Evolutionary conservation across 75 land plant genomes (phyloP).

Genomic region (Isoetes taiwanensis): DNA sequence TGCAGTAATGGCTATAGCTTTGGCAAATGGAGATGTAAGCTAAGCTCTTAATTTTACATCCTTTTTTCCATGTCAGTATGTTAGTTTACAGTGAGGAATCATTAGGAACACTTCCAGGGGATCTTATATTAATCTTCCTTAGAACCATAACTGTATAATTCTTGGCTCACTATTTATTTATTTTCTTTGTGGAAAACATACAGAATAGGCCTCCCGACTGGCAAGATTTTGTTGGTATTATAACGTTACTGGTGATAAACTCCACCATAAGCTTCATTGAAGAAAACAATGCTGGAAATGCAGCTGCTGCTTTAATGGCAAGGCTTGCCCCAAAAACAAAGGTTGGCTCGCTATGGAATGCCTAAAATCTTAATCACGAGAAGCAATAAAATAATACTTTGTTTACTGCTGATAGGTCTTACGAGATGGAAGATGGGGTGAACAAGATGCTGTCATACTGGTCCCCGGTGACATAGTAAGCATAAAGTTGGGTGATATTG

Average conservation of each 20-base stretch:
- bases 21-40: constrained; percentile 3
- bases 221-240: constrained; percentile 6
- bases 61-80: no score
- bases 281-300: constrained; percentile 8
- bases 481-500: constrained; percentile 24
- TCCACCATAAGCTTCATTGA: constrained; percentile 7
- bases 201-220: constrained; percentile 7
- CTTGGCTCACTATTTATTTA: background rate
- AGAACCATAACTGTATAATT: background rate
- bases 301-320: constrained; percentile 5
- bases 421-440: constrained; percentile 17
- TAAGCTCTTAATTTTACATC: background rate
- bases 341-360: no score
- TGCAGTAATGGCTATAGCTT: constrained; percentile 2
- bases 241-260: background rate
- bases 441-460: constrained; percentile 15
- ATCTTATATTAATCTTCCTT: background rate
- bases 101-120: background rate
- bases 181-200: background rate
- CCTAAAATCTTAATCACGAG: no score
- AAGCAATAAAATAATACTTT: no score
- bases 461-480: constrained; percentile 26
- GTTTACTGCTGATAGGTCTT: constrained; percentile 14
- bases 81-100: no score
- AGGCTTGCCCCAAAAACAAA: constrained; percentile 2